phyloP scores from a whole-genome alignment of 2,329 filamentous ascomycete genomes.

The Hymenoscyphus infarciens region DNA sequence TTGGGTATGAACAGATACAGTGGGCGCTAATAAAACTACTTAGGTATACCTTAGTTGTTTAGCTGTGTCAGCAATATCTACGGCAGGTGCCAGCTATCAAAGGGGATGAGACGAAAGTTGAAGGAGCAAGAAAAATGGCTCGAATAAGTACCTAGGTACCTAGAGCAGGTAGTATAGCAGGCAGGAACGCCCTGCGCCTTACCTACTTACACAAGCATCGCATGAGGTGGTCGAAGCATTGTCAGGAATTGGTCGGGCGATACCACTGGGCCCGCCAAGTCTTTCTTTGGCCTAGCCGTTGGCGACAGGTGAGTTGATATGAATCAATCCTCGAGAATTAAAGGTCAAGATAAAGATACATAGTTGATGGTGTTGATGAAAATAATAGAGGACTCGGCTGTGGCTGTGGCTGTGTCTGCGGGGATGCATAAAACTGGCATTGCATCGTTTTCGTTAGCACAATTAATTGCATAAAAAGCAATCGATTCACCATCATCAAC shows the following conservation, averaged over 20 bases:
- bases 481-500: no score
- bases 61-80: conserved; percentile 9
- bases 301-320: neutral
- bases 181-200: neutral
- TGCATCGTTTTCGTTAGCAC: no score
- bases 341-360: no score
- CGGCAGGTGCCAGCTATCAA: neutral
- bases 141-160: no score
- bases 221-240: conserved; percentile 38
- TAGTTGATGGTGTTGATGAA: no score
- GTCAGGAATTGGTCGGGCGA: neutral
- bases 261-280: neutral
- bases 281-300: neutral
- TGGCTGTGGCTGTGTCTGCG: neutral
- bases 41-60: no score
- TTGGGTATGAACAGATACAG: no score
- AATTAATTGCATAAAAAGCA: no score
- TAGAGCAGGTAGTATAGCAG: no score
- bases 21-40: no score
- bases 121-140: no score
- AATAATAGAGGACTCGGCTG: neutral
- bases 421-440: no score
- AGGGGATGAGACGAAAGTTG: neutral
- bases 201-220: conserved; percentile 50
- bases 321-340: neutral